Evolutionary conservation across 768 basidiomycete species (phyloP), one percentile per base, ranked within the genome.

Genomic region (Mycena chlorophos): DNA sequence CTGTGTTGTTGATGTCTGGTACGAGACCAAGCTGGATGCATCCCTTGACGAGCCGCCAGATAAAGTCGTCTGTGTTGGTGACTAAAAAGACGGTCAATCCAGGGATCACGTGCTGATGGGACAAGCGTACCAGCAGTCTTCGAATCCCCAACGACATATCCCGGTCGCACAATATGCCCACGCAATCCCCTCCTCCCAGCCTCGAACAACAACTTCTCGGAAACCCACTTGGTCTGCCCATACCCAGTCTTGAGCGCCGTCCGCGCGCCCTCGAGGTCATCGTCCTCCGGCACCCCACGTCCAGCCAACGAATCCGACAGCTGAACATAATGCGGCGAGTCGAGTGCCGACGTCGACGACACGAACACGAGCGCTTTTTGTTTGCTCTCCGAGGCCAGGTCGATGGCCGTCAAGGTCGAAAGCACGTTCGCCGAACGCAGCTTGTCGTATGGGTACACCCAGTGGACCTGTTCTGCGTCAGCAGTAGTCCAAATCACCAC

Each of bases 31-130:
- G 86, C 68, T 99, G 97, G 31, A 98, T 80, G 67, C 94, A 98
- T n/a, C 97, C 97, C 71, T 98, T 98, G 67, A 97, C 91, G 71
- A 99, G 76, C 3, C 97, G 85, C 96, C 96, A 98, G 53, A 99
- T 84, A 73, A 99, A 99, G 69, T 99, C 97, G 64, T 99, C 96
- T 29, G 97, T 98, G 73, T 99, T 99, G 13, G 96, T 98, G 3
- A 98, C 95, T n/a, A n/a, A n/a, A n/a, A n/a, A n/a, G n/a, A n/a
- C n/a, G n/a, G n/a, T n/a, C n/a, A n/a, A n/a, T n/a, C n/a, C n/a
- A n/a, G n/a, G n/a, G n/a, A n/a, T n/a, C n/a, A n/a, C n/a, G n/a
- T n/a, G n/a, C n/a, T n/a, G n/a, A n/a, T n/a, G n/a, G n/a, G n/a
- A n/a, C n/a, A n/a, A n/a, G n/a, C n/a, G n/a, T n/a, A n/a, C n/a